Conservation (phyloP, 164 flowering plant species). For the Aristolochia californica region DNA sequence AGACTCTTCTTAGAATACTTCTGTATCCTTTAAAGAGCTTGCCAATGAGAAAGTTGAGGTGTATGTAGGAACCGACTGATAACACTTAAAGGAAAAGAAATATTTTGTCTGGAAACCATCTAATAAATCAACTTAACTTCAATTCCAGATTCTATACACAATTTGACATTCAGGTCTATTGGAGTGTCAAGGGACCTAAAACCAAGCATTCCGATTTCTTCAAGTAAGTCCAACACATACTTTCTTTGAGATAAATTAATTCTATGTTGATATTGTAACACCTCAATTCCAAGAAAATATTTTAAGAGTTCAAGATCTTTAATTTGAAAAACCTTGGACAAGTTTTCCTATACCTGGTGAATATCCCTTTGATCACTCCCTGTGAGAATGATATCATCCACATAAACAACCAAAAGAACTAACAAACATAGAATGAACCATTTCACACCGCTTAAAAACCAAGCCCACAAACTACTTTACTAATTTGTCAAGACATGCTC, state of each 20-base stretch:
- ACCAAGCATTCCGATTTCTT: too few species aligned
- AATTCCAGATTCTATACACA: too few species aligned
- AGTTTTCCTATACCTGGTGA: too few species aligned
- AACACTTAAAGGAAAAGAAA: background rate
- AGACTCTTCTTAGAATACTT: too few species aligned
- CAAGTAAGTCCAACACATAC: too few species aligned
- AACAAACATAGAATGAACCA: background rate
- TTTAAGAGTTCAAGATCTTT: background rate
- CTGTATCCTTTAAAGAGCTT: background rate
- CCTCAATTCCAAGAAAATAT: background rate
- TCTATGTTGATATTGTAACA: background rate
- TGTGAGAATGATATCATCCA: too few species aligned
- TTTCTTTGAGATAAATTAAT: background rate
- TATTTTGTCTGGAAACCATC: background rate
- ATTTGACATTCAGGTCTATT: too few species aligned
- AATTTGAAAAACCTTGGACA: background rate
- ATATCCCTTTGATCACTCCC: too few species aligned
- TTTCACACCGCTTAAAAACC: background rate
- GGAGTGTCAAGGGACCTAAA: background rate
- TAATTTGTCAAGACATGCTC: background rate
- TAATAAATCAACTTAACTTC: background rate
- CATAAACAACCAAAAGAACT: background rate
- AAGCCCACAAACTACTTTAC: background rate
- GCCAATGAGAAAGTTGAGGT: background rate
- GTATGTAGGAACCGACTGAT: background rate